Percentiles rank a stretch among this genome's conserved stretches.
phyloP scores from a whole-genome alignment of 805 yeast species.

The Yamadazyma tumulicola region DNA sequence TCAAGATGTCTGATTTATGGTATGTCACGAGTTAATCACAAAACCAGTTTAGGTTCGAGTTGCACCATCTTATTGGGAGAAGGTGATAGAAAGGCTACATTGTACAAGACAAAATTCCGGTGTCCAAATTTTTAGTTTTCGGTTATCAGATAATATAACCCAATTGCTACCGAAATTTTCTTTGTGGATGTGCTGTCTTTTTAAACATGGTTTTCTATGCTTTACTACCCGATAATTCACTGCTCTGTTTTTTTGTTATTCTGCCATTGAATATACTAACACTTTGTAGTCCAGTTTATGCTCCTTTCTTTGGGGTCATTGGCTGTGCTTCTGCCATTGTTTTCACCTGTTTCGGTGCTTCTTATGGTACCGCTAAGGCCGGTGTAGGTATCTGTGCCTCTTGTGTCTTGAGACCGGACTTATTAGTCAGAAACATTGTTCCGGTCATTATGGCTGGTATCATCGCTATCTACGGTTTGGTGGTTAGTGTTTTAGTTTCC shows the following conservation, averaged over 20 bases:
- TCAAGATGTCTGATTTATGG: conserved; percentile 71
- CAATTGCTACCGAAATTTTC: too few relatives aligned
- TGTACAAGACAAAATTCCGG: too few relatives aligned
- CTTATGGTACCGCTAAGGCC: conserved; percentile 98
- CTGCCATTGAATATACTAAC: conserved; percentile 4
- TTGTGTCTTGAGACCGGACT: conserved; percentile 95
- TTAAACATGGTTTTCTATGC: too few relatives aligned
- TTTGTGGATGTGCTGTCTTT: too few relatives aligned
- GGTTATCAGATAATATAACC: too few relatives aligned
- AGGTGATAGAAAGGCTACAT: too few relatives aligned
- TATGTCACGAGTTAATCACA: conserved; percentile 39
- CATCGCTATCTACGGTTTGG: conserved; percentile 96
- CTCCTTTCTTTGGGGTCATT: conserved; percentile 98
- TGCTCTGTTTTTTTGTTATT: too few relatives aligned
- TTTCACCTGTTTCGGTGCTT: conserved; percentile 98
- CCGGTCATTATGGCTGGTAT: conserved; percentile 99
- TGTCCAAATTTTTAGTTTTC: too few relatives aligned
- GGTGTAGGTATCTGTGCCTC: conserved; percentile 99
- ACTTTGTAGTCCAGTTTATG: conserved; percentile 64
- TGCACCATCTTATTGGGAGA: too few relatives aligned
- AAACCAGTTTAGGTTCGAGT: too few relatives aligned
- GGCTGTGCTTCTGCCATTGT: conserved; percentile 99
- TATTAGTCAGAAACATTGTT: conserved; percentile 86
- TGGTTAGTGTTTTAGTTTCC: conserved; percentile 91
- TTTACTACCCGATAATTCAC: too few relatives aligned